A percentile compares a stretch with the other conserved stretches of the same genome.
These are phyloP conservation scores for Dendrobium officinale DNA, from an alignment of 106 monocot genomes.

Conservation along the genomic window DNA sequence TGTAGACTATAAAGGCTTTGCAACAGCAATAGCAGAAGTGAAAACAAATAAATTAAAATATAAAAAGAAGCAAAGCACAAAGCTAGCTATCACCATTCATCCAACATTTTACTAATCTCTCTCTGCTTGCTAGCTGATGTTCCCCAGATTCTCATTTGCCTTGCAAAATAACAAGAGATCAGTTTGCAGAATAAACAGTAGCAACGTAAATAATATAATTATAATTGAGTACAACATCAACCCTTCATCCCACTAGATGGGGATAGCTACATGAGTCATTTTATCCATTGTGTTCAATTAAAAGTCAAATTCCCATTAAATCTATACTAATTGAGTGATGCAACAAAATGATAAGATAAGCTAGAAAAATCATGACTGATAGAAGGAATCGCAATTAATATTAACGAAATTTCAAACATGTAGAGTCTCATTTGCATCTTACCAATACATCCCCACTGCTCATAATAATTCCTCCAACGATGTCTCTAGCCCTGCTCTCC, in stretches of 20 bases:
- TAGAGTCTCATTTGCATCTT: too few relatives aligned
- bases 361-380: background rate
- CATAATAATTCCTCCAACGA: too few relatives aligned
- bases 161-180: constrained; percentile 25
- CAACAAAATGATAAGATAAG: background rate
- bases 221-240: background rate
- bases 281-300: too few relatives aligned
- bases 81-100: constrained; percentile 69
- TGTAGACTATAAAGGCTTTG: background rate
- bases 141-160: constrained; percentile 95
- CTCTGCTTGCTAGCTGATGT: constrained; percentile 81
- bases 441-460: too few relatives aligned
- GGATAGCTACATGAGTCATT: too few relatives aligned
- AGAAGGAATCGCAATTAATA: too few relatives aligned
- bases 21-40: background rate
- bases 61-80: constrained; percentile 1
- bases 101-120: constrained; percentile 85
- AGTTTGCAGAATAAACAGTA: background rate
- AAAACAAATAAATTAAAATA: background rate
- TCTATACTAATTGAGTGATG: background rate
- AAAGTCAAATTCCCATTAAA: too few relatives aligned
- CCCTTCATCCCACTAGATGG: too few relatives aligned
- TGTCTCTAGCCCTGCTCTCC: too few relatives aligned
- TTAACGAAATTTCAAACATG: too few relatives aligned
- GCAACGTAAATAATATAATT: background rate